Base-by-base conservation (phyloP, 2,329 filamentous ascomycete genomes). In the Microsporum canis region DNA sequence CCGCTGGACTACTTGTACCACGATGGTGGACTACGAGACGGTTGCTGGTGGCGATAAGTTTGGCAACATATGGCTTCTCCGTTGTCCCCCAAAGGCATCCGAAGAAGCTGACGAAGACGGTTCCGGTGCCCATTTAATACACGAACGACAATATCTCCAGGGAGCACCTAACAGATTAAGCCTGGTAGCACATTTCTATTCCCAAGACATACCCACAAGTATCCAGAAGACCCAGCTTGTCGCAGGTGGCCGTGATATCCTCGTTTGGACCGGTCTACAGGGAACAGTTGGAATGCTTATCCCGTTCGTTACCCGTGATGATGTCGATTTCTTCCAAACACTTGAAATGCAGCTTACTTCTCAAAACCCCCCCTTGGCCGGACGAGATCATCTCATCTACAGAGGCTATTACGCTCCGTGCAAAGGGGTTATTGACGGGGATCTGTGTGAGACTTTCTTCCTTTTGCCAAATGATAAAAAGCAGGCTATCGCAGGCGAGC, bases 11-110 rank as follows among this genome's bases (percentile, higher is more conserved):
- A 95, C 90, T 0, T 88, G 88, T 66, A 88, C 88, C 0, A 83
- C 91, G 2, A 96, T 99, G 90, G 86, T 97, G 1, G 94, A 99
- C 75, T 99, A 99, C 73, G 94, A 99, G 72, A 95, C 94, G 0
- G 85, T 89, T 29, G 91, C 91, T 2, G 94, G 92, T 39, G 92
- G 92, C 39, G 94, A 99, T 77, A 97, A 96, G 71, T 99, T 99
- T 66, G 95, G 94, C 63, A 99, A 99, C 69, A 76, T 99, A 14
- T 99, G 91, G 86, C 83, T 99, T 51, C 81, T 99, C 34, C 88
- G 94, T 56, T 94, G 89, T 69, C 91, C 92, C 0, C 79, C 86
- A 63, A 94, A 95, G 72, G 86, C 87, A 5, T 95, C 89, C 41
- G 87, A 91, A 66, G 89, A 95, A 71, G 88, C 91, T 0, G 94